Evolutionary conservation across 1,284 basidiomycete species (phyloP).

Genomic region (Phellopilus nigrolimitatus): DNA sequence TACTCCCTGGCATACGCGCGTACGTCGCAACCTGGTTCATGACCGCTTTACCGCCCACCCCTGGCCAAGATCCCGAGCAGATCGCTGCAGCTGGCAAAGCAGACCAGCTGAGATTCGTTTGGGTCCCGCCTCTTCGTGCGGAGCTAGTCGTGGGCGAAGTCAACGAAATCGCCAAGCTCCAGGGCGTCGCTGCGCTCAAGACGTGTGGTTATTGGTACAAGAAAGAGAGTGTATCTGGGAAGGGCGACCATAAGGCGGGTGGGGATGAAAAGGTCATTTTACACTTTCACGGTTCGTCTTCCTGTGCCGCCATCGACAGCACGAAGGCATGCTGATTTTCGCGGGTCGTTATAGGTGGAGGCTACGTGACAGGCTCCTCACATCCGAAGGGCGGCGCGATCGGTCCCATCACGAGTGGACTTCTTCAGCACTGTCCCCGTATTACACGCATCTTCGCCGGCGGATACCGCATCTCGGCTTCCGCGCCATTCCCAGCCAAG

Average conservation of each 20-base stretch:
- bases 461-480: slow-evolving; percentile 26
- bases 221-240: slow-evolving; percentile 15
- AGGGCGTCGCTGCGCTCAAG: slow-evolving; percentile 19
- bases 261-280: slow-evolving; percentile 24
- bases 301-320: too few species aligned
- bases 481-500: slow-evolving; percentile 20
- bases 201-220: slow-evolving; percentile 24
- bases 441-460: slow-evolving; percentile 19
- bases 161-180: slow-evolving; percentile 19
- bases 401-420: not conserved
- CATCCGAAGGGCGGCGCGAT: slow-evolving; percentile 5
- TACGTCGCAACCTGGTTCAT: not conserved
- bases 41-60: slow-evolving; percentile 1
- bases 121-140: slow-evolving; percentile 22
- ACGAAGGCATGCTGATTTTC: too few species aligned
- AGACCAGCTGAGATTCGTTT: slow-evolving; percentile 20
- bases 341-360: slow-evolving; percentile 5
- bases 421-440: slow-evolving; percentile 1
- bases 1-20: not conserved
- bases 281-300: slow-evolving; percentile 22
- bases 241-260: not conserved
- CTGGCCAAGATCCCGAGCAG: slow-evolving; percentile 3
- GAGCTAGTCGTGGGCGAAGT: slow-evolving; percentile 24
- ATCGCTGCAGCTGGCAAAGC: slow-evolving; percentile 10
- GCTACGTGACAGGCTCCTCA: slow-evolving; percentile 3